Evolutionary conservation across 2,329 filamentous ascomycete genomes (phyloP).

Genomic region (Scleromitrula shiraiana): DNA sequence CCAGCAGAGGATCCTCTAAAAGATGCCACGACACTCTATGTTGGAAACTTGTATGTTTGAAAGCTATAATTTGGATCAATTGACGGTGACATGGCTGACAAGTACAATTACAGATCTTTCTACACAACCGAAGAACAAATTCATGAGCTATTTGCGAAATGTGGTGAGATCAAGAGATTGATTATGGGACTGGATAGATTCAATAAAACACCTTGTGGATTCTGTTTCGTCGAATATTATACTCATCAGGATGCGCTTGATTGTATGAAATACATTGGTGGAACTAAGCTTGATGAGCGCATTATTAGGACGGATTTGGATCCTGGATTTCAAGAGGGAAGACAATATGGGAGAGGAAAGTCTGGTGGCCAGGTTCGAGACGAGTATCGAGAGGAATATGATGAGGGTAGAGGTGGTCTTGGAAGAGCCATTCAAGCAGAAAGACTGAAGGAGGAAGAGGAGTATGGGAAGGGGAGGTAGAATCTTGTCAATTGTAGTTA

Average conservation of each 20-base stretch:
- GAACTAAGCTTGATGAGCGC: conserved; percentile 95
- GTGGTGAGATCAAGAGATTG: conserved; percentile 94
- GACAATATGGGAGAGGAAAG: conserved; percentile 93
- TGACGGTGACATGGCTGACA: neutral
- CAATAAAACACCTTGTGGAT: conserved; percentile 95
- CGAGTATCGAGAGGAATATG: conserved; percentile 95
- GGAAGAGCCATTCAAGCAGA: conserved; percentile 70
- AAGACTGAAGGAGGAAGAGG: conserved; percentile 47
- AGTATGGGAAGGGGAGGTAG: conserved; percentile 50
- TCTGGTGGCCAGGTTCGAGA: conserved; percentile 95
- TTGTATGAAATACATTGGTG: conserved; percentile 97
- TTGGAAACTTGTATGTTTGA: conserved; percentile 75
- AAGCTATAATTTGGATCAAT: neutral
- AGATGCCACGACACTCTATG: conserved; percentile 89
- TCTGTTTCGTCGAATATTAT: conserved; percentile 99
- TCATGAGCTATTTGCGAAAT: conserved; percentile 92
- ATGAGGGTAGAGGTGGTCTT: conserved; percentile 86
- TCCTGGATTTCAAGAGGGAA: conserved; percentile 89
- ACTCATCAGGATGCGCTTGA: conserved; percentile 94
- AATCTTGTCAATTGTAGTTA: conserved; percentile 14
- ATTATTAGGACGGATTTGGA: conserved; percentile 94
- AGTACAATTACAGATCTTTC: conserved; percentile 57
- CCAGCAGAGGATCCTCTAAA: conserved; percentile 67
- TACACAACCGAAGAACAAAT: conserved; percentile 99
- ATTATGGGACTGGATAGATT: conserved; percentile 97